phyloP scores from a whole-genome alignment of 306 rosid genomes.

The Dryas octopetala region DNA sequence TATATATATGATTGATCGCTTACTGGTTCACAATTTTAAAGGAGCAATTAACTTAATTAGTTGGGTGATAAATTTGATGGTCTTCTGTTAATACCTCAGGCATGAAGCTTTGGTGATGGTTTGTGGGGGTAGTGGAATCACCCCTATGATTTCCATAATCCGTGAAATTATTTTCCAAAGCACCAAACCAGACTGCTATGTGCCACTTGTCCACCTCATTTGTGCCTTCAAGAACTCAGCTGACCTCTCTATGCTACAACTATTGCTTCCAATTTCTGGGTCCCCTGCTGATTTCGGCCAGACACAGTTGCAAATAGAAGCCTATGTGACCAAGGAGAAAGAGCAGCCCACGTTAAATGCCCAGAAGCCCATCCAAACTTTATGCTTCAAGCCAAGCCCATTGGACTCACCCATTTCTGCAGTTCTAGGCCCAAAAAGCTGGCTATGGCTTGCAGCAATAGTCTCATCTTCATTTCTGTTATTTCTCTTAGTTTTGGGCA shows the following conservation, averaged over 20 bases:
- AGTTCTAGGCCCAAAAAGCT: conserved; percentile 37
- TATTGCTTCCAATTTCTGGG: conserved; percentile 41
- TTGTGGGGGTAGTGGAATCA: conserved; percentile 67
- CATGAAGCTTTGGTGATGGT: conserved; percentile 47
- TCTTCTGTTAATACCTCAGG: conserved; percentile 18
- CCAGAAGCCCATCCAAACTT: conserved; percentile 29
- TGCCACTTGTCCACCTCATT: conserved; percentile 34
- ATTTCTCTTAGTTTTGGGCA: conserved; percentile 40
- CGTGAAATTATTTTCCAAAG: conserved; percentile 54
- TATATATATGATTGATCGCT: too few relatives aligned
- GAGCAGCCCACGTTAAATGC: conserved; percentile 18
- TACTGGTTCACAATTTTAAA: too few relatives aligned
- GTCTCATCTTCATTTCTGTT: conserved; percentile 41
- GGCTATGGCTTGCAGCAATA: conserved; percentile 43
- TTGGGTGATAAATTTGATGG: background rate
- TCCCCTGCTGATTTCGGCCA: conserved; percentile 15
- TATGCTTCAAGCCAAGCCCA: conserved; percentile 37
- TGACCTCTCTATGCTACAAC: conserved; percentile 46
- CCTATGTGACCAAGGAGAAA: conserved; percentile 45
- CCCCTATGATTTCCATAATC: conserved; percentile 65
- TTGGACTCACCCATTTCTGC: conserved; percentile 35
- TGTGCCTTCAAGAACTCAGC: conserved; percentile 52
- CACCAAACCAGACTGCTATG: conserved; percentile 27
- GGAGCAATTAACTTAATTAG: too few relatives aligned
- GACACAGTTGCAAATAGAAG: conserved; percentile 37